Percentiles rank a stretch among this genome's conserved stretches.
Evolutionary conservation across 352 stramenopile genomes (phyloP).

Genomic region (Phytophthora sp.): DNA sequence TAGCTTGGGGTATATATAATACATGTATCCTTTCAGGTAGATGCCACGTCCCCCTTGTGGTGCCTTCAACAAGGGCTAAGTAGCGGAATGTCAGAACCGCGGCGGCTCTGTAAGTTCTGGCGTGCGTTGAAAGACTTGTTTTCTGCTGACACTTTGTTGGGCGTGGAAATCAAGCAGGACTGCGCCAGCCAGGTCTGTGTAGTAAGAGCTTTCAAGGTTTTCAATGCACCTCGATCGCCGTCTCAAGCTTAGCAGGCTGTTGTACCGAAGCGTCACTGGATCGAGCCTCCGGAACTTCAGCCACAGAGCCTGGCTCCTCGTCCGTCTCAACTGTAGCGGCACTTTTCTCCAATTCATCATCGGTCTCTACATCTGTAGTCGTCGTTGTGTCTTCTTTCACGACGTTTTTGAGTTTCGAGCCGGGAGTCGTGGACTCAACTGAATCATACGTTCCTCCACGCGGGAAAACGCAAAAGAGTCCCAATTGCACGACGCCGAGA

Average conservation of each 20-base stretch:
- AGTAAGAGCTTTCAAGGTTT: background rate
- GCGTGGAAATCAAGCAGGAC: background rate
- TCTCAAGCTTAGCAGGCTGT: constrained; percentile 6
- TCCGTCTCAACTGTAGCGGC: constrained; percentile 11
- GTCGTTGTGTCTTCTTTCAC: constrained; percentile 2
- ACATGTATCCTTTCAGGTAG: background rate
- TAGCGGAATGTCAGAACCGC: background rate
- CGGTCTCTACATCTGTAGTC: constrained; percentile 3
- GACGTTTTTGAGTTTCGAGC: constrained; percentile 6
- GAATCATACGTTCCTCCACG: constrained; percentile 33
- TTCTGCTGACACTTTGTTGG: background rate
- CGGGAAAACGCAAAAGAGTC: constrained; percentile 47
- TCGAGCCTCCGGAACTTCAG: background rate
- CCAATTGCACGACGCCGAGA: constrained; percentile 60
- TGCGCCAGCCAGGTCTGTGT: background rate
- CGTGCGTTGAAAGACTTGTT: background rate
- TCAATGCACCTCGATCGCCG: constrained; percentile 16
- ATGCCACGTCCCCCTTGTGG: background rate
- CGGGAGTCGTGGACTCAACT: constrained; percentile 23
- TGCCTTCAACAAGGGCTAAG: background rate
- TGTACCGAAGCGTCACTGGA: background rate
- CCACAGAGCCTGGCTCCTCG: constrained; percentile 6
- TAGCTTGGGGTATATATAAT: too few relatives aligned
- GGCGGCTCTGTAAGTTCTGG: background rate
- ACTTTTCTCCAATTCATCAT: constrained; percentile 21